Conservation (phyloP, 352 stramenopile species). For the Phytopythium aichiense region DNA sequence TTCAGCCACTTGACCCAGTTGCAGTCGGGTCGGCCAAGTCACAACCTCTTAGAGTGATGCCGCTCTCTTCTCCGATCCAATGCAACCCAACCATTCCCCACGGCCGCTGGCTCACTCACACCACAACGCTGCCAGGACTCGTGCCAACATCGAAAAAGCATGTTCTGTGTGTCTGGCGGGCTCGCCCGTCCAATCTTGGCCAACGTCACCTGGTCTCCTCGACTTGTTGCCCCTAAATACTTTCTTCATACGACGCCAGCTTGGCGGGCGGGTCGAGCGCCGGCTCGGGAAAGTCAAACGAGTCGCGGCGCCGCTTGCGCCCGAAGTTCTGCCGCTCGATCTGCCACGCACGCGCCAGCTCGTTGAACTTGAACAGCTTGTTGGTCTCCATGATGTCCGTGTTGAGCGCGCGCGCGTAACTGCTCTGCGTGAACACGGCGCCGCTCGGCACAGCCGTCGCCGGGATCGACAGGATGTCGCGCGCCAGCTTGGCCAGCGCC, state of each 20-base stretch:
- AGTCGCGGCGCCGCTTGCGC: slow-evolving; percentile 67
- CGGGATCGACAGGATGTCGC: slow-evolving; percentile 71
- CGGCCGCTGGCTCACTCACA: too few species aligned
- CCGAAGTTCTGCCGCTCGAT: slow-evolving; percentile 75
- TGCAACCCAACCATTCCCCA: too few species aligned
- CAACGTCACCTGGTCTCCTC: too few species aligned
- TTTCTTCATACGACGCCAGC: slow-evolving; percentile 81
- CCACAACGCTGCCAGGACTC: neutral
- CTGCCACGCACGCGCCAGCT: slow-evolving; percentile 72
- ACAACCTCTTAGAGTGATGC: too few species aligned
- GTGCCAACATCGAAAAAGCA: neutral
- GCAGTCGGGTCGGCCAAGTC: too few species aligned
- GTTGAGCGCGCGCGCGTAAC: slow-evolving; percentile 54
- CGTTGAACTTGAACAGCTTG: slow-evolving; percentile 74
- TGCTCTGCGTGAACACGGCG: slow-evolving; percentile 67
- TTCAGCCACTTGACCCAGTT: too few species aligned
- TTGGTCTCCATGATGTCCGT: slow-evolving; percentile 53
- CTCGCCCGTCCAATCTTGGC: neutral
- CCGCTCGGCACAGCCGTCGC: slow-evolving; percentile 63
- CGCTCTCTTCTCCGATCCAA: too few species aligned
- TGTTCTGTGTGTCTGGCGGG: neutral
- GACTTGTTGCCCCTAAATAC: slow-evolving; percentile 55
- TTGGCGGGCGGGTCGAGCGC: slow-evolving; percentile 52
- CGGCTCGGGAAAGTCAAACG: slow-evolving; percentile 70
- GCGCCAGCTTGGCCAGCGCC: slow-evolving; percentile 62